These are phyloP conservation scores for Exophiala oligosperma DNA, from an alignment of 2,329 filamentous ascomycete genomes.

Conservation along the genomic window DNA sequence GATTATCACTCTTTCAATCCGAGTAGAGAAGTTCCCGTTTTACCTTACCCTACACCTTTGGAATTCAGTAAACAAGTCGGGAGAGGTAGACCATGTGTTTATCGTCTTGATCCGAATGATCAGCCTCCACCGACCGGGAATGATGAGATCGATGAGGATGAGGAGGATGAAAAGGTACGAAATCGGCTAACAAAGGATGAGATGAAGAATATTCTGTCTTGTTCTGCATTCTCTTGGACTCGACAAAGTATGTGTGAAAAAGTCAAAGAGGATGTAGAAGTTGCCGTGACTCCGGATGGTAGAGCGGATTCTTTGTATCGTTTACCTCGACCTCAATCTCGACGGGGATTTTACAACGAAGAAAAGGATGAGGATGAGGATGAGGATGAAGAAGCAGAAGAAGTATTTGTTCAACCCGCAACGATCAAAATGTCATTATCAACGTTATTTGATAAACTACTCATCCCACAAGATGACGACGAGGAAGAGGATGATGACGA, in stretches of 20 bases:
- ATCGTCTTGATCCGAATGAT: constrained; percentile 10
- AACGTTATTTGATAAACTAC: constrained; percentile 21
- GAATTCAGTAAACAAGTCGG: constrained; percentile 28
- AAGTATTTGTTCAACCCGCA: constrained; percentile 28
- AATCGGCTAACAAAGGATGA: not conserved
- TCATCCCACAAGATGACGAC: not conserved
- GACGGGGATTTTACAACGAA: too few relatives aligned
- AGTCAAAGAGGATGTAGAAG: constrained; percentile 23
- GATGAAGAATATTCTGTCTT: constrained; percentile 4
- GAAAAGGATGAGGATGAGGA: not conserved
- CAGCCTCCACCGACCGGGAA: not conserved
- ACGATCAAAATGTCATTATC: constrained; percentile 22
- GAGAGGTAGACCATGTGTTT: constrained; percentile 25
- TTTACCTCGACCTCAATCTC: not conserved
- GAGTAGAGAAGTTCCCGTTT: constrained; percentile 4
- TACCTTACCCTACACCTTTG: constrained; percentile 22
- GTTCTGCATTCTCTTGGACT: constrained; percentile 25
- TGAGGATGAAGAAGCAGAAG: constrained; percentile 1
- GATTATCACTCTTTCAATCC: constrained; percentile 30
- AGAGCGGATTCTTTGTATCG: constrained; percentile 25
- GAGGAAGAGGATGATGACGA: too few relatives aligned
- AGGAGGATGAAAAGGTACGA: too few relatives aligned
- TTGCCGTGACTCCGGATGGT: constrained; percentile 28
- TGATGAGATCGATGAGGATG: too few relatives aligned
- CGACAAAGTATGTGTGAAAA: constrained; percentile 15